A percentile compares a stretch with the other conserved stretches of the same genome.
These are phyloP conservation scores for Castanea sativa DNA, from an alignment of 306 rosid species.

Conservation along the genomic window DNA sequence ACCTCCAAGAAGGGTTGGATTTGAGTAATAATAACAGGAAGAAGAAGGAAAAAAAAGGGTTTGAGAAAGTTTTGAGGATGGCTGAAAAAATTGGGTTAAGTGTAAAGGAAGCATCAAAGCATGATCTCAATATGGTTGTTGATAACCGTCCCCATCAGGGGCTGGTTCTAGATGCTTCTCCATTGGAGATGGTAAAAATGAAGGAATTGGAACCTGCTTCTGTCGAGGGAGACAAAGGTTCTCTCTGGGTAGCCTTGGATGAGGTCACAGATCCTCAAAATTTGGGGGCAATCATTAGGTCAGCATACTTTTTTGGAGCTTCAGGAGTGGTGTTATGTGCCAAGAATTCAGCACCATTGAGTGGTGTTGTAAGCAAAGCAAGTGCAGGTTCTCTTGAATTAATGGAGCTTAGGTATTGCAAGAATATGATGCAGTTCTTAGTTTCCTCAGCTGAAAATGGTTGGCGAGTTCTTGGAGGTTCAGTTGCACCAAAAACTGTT, in stretches of 20 bases:
- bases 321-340: conserved; percentile 90
- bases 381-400: conserved; percentile 94
- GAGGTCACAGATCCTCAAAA: conserved; percentile 97
- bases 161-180: conserved; percentile 86
- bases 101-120: conserved; percentile 73
- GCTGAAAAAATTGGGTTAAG: conserved; percentile 69
- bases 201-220: conserved; percentile 71
- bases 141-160: conserved; percentile 97
- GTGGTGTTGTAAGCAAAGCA: conserved; percentile 94
- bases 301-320: conserved; percentile 85
- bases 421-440: conserved; percentile 95
- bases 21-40: conserved; percentile 75
- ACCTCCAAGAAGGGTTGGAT: conserved; percentile 87
- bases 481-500: conserved; percentile 70
- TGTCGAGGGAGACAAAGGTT: conserved; percentile 56
- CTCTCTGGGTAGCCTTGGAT: conserved; percentile 92
- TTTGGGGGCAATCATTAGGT: conserved; percentile 89
- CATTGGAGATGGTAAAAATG: conserved; percentile 81
- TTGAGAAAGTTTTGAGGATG: conserved; percentile 68
- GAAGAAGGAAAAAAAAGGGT: conserved; percentile 97
- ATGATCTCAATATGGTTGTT: conserved; percentile 89
- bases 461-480: conserved; percentile 88
- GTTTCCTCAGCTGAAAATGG: conserved; percentile 85
- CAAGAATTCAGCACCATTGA: conserved; percentile 88
- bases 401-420: conserved; percentile 88